A percentile compares a stretch with the other conserved stretches of the same genome.
Evolutionary conservation across 768 basidiomycete species (phyloP).

Genomic region (Naematelia encephala): DNA sequence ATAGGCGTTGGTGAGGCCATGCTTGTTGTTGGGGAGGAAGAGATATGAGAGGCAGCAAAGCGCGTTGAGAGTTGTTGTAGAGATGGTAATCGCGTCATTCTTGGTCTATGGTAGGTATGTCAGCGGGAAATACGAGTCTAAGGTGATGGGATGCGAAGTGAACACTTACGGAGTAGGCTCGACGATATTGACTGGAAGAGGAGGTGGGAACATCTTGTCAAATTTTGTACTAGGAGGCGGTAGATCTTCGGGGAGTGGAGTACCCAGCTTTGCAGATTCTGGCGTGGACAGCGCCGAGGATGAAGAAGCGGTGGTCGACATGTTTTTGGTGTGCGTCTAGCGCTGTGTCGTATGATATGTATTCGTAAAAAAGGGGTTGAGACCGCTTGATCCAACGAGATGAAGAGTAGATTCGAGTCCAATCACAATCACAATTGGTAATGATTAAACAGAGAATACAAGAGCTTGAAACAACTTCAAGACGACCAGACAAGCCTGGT

Average conservation of each 20-base stretch:
- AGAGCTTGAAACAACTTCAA: not conserved
- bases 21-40: constrained; percentile 8
- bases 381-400: no score
- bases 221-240: not conserved
- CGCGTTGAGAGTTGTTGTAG: constrained; percentile 28
- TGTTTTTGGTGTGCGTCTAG: not conserved
- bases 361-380: no score
- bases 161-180: constrained; percentile 5
- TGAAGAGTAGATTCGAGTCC: no score
- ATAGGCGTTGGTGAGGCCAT: constrained; percentile 13
- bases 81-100: constrained; percentile 38
- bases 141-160: not conserved
- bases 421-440: no score
- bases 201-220: constrained; percentile 15
- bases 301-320: constrained; percentile 2
- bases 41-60: constrained; percentile 8
- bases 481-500: not conserved
- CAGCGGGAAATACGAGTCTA: not conserved
- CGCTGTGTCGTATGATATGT: no score
- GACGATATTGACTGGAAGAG: constrained; percentile 2
- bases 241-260: constrained; percentile 1
- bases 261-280: constrained; percentile 4
- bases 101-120: constrained; percentile 13
- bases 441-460: no score
- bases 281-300: constrained; percentile 14